Base-by-base conservation (phyloP, 2,329 filamentous ascomycete species). In the Aureobasidium sp. region DNA sequence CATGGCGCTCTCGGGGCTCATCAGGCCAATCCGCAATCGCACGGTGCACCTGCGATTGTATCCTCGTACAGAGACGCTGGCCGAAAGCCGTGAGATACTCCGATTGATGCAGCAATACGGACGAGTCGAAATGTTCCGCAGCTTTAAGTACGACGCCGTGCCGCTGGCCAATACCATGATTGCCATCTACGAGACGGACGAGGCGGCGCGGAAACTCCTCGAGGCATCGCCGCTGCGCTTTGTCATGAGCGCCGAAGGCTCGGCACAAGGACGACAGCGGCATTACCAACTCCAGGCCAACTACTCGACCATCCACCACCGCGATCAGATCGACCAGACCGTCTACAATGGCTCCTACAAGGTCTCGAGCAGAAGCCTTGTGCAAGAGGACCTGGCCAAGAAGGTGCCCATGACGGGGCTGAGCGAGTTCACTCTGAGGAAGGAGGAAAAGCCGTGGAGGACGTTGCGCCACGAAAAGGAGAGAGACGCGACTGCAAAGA, bases 51-150 rank as follows among this genome's bases (percentile, higher is more conserved):
- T 82, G 61, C 73, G 74, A 61, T 77, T 81, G 60, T 69, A 74
- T 20, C 80, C 80, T 4, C 76, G 78, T 0, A 78, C 78, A 0
- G 71, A 76, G 27, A 77, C 76, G 65, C 67, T 82, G 29, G 74
- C 73, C n/a, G 79, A 82, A 62, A 79, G 77, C 61, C 75, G 79
- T 49, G 76, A 80, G 66, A 75, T 82, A 44, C 69, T 80, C 45
- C 74, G 41, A 3, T 69, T 81, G 58, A 69, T 81, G 60, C 76
- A 79, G 64, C 72, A 74, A 58, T 82, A 79, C 65, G 80, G 80
- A 42, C 77, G 80, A 56, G 72, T 82, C 48, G 75, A 75, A 65
- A 75, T 76, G 65, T 82, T 75, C 71, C 76, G 76, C 65, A 74
- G 74, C 65, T 72, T 81, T 45, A 74, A 79, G 72, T 78, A 80